These are phyloP conservation scores for Aspergillus biplanus DNA, from an alignment of 495 filamentous ascomycete species.

Conservation along the genomic window DNA sequence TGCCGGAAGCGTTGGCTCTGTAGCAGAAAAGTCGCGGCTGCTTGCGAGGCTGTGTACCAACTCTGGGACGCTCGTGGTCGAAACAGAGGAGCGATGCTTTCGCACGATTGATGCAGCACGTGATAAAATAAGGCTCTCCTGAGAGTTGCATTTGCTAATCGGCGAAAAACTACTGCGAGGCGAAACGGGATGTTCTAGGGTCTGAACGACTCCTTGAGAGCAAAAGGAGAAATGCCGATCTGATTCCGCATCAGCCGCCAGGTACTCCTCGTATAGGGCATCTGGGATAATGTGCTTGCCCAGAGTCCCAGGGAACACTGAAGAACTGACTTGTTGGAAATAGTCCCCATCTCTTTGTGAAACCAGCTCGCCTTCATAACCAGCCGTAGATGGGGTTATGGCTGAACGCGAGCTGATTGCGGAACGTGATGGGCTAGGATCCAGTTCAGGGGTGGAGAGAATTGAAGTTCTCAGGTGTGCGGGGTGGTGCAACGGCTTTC, in stretches of 20 bases:
- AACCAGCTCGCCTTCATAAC: slow-evolving; percentile 35
- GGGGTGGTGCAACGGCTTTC: slow-evolving; percentile 13
- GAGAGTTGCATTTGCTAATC: slow-evolving; percentile 62
- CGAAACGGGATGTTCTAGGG: slow-evolving; percentile 45
- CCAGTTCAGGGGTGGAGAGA: slow-evolving; percentile 44
- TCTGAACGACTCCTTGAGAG: slow-evolving; percentile 41
- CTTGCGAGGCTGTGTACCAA: slow-evolving; percentile 52
- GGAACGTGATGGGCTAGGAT: slow-evolving; percentile 43
- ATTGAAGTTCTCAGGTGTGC: slow-evolving; percentile 36
- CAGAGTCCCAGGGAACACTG: slow-evolving; percentile 34
- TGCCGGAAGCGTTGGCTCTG: slow-evolving; percentile 35
- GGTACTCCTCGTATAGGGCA: slow-evolving; percentile 52
- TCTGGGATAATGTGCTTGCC: slow-evolving; percentile 45
- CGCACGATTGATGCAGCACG: slow-evolving; percentile 52
- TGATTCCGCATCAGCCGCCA: slow-evolving; percentile 49
- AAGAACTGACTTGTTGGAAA: slow-evolving; percentile 42
- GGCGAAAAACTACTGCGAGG: slow-evolving; percentile 57
- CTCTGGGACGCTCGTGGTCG: slow-evolving; percentile 60
- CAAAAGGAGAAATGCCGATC: slow-evolving; percentile 49
- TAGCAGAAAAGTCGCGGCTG: slow-evolving; percentile 49
- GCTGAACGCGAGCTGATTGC: slow-evolving; percentile 37
- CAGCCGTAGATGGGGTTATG: slow-evolving; percentile 38
- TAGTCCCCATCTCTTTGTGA: slow-evolving; percentile 36
- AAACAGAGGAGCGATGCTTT: slow-evolving; percentile 59
- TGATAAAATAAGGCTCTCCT: slow-evolving; percentile 58